Percentiles rank a stretch among this genome's conserved stretches.
Evolutionary conservation across 495 filamentous ascomycete genomes (phyloP).

Genomic region (Penicillium nucicola): DNA sequence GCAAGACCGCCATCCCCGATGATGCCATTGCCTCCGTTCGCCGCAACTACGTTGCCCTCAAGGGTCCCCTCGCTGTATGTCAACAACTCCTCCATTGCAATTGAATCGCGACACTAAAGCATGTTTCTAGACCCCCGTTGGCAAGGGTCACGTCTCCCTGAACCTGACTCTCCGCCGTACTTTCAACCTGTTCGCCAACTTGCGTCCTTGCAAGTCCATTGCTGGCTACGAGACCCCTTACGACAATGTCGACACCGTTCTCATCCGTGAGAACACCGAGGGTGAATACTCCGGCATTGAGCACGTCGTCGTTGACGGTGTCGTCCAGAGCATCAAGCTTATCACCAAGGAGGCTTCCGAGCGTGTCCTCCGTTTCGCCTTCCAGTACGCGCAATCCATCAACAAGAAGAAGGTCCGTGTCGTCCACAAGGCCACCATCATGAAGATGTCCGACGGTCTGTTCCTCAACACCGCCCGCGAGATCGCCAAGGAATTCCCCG

Average conservation of each 20-base stretch:
- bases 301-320: slow-evolving; percentile 96
- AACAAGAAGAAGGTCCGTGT: slow-evolving; percentile 93
- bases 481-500: slow-evolving; percentile 89
- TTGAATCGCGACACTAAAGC: slow-evolving; percentile 16
- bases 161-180: slow-evolving; percentile 97
- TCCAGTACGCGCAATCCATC: slow-evolving; percentile 92
- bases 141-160: slow-evolving; percentile 98
- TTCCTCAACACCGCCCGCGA: slow-evolving; percentile 84
- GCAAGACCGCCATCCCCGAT: slow-evolving; percentile 86
- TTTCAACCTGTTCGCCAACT: slow-evolving; percentile 99
- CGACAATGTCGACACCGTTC: slow-evolving; percentile 93
- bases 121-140: slow-evolving; percentile 76
- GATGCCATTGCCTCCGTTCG: slow-evolving; percentile 86
- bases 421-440: slow-evolving; percentile 99
- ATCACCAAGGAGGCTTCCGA: slow-evolving; percentile 92
- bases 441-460: slow-evolving; percentile 99
- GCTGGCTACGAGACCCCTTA: slow-evolving; percentile 98
- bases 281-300: slow-evolving; percentile 99
- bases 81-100: slow-evolving; percentile 1
- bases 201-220: slow-evolving; percentile 94
- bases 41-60: slow-evolving; percentile 92
- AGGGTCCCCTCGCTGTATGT: slow-evolving; percentile 93
- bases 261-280: slow-evolving; percentile 99
- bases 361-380: slow-evolving; percentile 91
- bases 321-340: slow-evolving; percentile 98